phyloP scores from a whole-genome alignment of 192 early-diverging fungal genomes.

The Rhizophagus clarus region DNA sequence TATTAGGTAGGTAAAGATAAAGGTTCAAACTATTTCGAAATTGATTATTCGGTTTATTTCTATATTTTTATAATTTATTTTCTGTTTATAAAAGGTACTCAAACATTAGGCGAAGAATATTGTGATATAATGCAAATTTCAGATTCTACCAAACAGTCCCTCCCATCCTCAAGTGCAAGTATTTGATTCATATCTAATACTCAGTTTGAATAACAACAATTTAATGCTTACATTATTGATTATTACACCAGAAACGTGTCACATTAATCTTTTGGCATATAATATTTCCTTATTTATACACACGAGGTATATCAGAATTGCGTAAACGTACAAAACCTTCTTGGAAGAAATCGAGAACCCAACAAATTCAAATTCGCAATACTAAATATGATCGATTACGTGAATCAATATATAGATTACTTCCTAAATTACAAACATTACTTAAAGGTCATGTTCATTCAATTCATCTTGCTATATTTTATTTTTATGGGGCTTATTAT shows the following conservation, averaged over 20 bases:
- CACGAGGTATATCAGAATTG: conserved; percentile 38
- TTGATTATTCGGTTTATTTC: background rate
- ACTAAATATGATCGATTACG: conserved; percentile 8
- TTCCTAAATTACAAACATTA: conserved; percentile 49
- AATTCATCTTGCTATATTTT: conserved; percentile 86
- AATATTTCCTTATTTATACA: conserved; percentile 48
- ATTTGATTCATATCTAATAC: background rate
- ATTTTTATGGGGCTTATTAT: conserved; percentile 85
- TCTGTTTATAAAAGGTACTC: conserved; percentile 52
- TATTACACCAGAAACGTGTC: conserved; percentile 38
- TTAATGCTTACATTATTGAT: conserved; percentile 2
- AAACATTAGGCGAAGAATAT: conserved; percentile 95
- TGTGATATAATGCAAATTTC: conserved; percentile 83
- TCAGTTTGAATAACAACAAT: background rate
- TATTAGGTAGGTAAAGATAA: conserved; percentile 59
- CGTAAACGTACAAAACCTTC: conserved; percentile 35
- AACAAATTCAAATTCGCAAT: background rate
- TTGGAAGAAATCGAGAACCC: conserved; percentile 10
- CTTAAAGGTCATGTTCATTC: conserved; percentile 53
- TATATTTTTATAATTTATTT: conserved; percentile 8
- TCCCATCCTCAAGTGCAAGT: conserved; percentile 50
- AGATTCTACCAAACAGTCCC: conserved; percentile 49
- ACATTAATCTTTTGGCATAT: conserved; percentile 48
- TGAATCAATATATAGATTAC: conserved; percentile 31
- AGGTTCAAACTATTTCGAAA: conserved; percentile 5